Evolutionary conservation across 1,284 basidiomycete species (phyloP), one percentile per base, ranked within the genome.

Genomic region (Sphagnurus paluster): DNA sequence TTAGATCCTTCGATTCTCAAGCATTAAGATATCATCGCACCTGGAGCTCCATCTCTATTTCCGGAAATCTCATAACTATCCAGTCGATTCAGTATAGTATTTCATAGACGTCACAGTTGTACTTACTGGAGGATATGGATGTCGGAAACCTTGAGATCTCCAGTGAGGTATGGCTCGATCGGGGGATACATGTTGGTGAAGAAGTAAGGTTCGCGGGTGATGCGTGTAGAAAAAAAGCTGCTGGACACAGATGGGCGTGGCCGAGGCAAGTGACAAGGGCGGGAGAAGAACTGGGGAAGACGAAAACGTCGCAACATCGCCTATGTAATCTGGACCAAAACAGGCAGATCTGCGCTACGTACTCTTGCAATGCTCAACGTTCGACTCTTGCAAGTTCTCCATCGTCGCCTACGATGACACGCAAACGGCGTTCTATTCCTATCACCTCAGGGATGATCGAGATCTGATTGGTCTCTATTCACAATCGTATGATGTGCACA

Each of bases 61-160:
- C 91, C 91, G 53, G 80, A 82, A 43, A 93, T 58, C 64, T 92
- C 89, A 59, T 88, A 93, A 69, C 90, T 93, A 53, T 42, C 25
- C 16, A 55, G 34, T 33, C 11, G 33, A 28, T 21, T 13, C 36
- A 28, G 32, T 23, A 20, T 24, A 44, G 19, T 29, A 34, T 11
- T 16, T 5, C 6, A 14, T 34, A 8, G 10, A 19, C 33, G 33
- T 17, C 25, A 23, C 5, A 17, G 34, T 20, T 35, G 16, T 29
- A 73, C 87, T 63, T 59, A 92, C 90, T 93, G 83, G 50, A 94
- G 77, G 5, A 77, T 79, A 66, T 93, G 91, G 14, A 88, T 66
- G 49, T 84, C 77, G 10, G 82, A 86, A 3, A 93, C 88, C 59
- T 87, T 83, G 48, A 94, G 75, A 35, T 57, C 77, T 2, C 82